Evolutionary conservation across 352 stramenopile species (phyloP).

Genomic region (Phytophthora macrochlamydospora): DNA sequence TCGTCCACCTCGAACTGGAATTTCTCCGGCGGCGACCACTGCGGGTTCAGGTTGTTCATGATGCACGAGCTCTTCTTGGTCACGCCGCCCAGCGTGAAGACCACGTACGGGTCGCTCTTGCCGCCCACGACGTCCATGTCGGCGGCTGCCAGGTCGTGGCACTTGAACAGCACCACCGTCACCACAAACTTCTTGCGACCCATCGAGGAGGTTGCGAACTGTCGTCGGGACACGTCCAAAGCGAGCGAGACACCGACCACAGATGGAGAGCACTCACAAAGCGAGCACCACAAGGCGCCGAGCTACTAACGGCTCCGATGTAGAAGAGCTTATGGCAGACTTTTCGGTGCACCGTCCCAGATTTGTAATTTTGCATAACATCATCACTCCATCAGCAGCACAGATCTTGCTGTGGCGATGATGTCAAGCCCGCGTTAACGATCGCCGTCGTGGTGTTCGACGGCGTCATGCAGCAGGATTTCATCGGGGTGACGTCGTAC

Average conservation of each 20-base stretch:
- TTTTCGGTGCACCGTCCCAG: no score
- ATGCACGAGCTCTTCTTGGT: conserved; percentile 73
- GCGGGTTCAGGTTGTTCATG: conserved; percentile 66
- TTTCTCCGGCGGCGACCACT: conserved; percentile 73
- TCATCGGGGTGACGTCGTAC: conserved; percentile 59
- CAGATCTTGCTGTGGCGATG: neutral
- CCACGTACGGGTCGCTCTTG: conserved; percentile 82
- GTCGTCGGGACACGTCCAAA: neutral
- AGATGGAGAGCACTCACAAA: neutral
- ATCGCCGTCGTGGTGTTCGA: conserved; percentile 71
- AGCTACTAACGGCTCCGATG: neutral
- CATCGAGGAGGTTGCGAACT: neutral
- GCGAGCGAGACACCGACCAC: neutral
- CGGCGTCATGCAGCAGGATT: conserved; percentile 64
- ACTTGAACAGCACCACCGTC: conserved; percentile 69
- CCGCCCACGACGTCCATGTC: conserved; percentile 57
- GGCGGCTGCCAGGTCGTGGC: conserved; percentile 54
- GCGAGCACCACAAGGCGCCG: neutral
- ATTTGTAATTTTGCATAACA: no score
- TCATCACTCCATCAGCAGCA: no score
- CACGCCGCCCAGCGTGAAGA: conserved; percentile 52
- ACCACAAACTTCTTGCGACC: conserved; percentile 47
- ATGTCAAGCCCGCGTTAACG: conserved; percentile 23
- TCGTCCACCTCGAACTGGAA: conserved; percentile 74
- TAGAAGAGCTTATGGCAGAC: conserved; percentile 20